Evolutionary conservation across 75 land plant genomes (phyloP).

Genomic region (Pinus taeda): DNA sequence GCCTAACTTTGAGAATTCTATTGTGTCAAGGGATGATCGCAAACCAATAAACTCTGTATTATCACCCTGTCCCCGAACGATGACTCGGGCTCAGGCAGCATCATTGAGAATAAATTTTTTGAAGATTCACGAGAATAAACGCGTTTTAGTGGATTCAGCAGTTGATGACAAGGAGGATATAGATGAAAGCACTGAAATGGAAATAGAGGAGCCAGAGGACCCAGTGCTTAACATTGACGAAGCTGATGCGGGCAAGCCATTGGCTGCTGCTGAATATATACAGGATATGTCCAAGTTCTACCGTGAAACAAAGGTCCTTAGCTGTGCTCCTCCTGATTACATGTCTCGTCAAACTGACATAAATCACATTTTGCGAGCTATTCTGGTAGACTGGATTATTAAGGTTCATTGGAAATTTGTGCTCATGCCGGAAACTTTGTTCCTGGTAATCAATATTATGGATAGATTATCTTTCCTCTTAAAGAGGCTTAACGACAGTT

Average conservation of each 20-base stretch:
- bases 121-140: not conserved
- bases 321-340: conserved; percentile 59
- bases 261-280: conserved; percentile 30
- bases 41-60: not conserved
- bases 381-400: conserved; percentile 87
- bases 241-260: conserved; percentile 16
- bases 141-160: not conserved
- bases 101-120: not conserved
- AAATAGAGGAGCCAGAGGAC: conserved; percentile 20
- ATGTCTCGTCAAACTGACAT: conserved; percentile 70
- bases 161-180: not conserved
- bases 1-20: not conserved
- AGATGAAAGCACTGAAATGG: conserved; percentile 2
- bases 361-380: conserved; percentile 79
- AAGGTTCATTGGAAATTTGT: conserved; percentile 88
- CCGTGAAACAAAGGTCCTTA: conserved; percentile 23
- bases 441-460: conserved; percentile 61
- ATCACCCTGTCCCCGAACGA: not conserved
- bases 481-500: conserved; percentile 44
- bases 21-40: not conserved
- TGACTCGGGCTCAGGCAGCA: not conserved
- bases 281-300: conserved; percentile 25
- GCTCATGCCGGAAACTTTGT: conserved; percentile 83
- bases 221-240: conserved; percentile 23
- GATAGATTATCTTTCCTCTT: conserved; percentile 63